A percentile compares a stretch with the other conserved stretches of the same genome.
These are phyloP conservation scores for Kluyveromyces aestuarii DNA, from an alignment of 805 yeast genomes.

Conservation along the genomic window DNA sequence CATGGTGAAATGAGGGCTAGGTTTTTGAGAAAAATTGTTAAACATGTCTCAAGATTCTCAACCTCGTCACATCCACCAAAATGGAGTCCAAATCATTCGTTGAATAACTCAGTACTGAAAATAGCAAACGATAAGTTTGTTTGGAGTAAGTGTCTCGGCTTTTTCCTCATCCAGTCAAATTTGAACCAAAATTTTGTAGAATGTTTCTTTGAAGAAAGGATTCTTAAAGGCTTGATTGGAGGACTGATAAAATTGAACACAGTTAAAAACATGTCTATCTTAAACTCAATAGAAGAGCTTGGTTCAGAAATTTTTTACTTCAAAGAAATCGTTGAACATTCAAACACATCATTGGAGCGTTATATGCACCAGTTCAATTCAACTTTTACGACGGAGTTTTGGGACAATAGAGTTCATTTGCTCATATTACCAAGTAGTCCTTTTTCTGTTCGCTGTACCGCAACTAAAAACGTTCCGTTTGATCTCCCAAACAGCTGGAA, in stretches of 20 bases:
- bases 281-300: neutral
- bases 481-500: neutral
- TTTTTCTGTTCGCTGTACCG: neutral
- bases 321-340: neutral
- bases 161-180: neutral
- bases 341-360: neutral
- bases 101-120: neutral
- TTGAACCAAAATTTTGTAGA: neutral
- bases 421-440: neutral
- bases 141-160: neutral
- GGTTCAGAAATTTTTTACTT: neutral
- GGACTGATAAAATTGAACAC: neutral
- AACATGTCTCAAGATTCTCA: neutral
- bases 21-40: neutral
- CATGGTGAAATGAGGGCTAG: neutral
- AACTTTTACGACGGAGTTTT: neutral
- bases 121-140: neutral
- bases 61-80: neutral
- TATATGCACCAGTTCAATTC: neutral
- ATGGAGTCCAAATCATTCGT: neutral
- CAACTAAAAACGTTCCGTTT: neutral
- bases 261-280: neutral
- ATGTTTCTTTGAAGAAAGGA: neutral
- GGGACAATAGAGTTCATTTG: neutral
- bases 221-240: neutral